Evolutionary conservation across 805 yeast species (phyloP).

Genomic region (Lachancea sp.): DNA sequence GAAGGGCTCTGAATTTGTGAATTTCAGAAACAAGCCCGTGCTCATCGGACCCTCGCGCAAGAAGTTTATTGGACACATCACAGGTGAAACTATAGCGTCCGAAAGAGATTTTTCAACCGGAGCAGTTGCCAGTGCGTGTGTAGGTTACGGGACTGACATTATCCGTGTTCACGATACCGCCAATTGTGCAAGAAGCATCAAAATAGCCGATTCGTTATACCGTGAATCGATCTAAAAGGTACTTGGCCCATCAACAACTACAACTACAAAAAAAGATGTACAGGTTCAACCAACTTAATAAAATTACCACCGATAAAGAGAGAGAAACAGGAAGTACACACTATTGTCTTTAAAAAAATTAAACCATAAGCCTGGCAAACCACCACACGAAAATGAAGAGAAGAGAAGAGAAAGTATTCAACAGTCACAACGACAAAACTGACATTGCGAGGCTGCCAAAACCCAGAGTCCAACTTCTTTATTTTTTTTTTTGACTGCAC

Average conservation of each 20-base stretch:
- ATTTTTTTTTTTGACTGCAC: background rate
- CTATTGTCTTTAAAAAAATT: slow-evolving; percentile 1
- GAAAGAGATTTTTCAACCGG: slow-evolving; percentile 74
- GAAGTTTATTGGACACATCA: slow-evolving; percentile 71
- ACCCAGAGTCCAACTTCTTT: background rate
- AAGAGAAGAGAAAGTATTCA: background rate
- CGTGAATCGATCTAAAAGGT: slow-evolving; percentile 1
- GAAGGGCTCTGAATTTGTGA: slow-evolving; percentile 23
- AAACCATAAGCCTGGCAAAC: slow-evolving; percentile 6
- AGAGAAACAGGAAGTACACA: background rate
- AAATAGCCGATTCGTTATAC: slow-evolving; percentile 61
- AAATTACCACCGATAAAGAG: slow-evolving; percentile 2
- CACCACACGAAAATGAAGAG: background rate
- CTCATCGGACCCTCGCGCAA: slow-evolving; percentile 87
- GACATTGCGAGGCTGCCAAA: no score
- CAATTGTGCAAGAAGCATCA: slow-evolving; percentile 47
- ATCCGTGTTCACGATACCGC: slow-evolving; percentile 83
- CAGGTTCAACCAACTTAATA: background rate
- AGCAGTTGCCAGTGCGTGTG: slow-evolving; percentile 65
- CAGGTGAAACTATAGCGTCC: slow-evolving; percentile 47
- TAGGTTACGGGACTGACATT: slow-evolving; percentile 68
- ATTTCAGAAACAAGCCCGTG: slow-evolving; percentile 46
- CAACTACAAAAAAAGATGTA: background rate
- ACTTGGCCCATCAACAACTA: no score
- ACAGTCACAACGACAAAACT: background rate